These are phyloP conservation scores for Cercophora newfieldiana DNA, from an alignment of 495 filamentous ascomycete genomes.

Conservation along the genomic window DNA sequence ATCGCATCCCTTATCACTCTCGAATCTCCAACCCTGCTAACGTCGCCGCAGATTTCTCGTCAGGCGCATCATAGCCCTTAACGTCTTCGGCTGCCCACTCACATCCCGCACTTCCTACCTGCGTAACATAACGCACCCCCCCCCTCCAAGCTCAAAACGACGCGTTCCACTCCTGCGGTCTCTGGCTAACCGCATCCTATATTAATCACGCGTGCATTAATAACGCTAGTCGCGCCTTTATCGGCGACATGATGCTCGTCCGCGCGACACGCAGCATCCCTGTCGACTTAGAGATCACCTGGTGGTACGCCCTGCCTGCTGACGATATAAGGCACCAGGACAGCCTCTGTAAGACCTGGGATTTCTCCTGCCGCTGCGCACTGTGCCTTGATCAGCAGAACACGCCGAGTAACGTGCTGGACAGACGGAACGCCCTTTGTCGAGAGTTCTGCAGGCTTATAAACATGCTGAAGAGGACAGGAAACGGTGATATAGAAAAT, in stretches of 20 bases:
- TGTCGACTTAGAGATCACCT: background rate
- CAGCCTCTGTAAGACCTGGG: background rate
- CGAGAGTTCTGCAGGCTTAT: background rate
- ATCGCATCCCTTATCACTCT: background rate
- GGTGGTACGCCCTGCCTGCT: background rate
- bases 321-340: background rate
- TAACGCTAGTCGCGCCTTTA: conserved; percentile 1
- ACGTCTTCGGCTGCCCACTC: conserved; percentile 4
- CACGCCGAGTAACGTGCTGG: background rate
- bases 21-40: background rate
- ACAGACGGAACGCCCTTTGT: background rate
- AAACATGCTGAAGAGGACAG: background rate
- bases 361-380: background rate
- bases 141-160: conserved; percentile 1
- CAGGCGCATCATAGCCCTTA: conserved; percentile 2
- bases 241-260: conserved; percentile 3
- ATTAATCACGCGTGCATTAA: background rate
- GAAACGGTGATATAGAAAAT: background rate
- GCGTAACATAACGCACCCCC: background rate
- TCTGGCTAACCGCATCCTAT: conserved; percentile 1
- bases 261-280: background rate
- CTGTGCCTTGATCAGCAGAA: background rate
- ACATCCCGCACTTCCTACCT: background rate
- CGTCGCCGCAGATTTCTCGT: background rate
- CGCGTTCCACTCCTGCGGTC: conserved; percentile 1